phyloP scores from a whole-genome alignment of 1,284 basidiomycete species.

The Irpex sp. region DNA sequence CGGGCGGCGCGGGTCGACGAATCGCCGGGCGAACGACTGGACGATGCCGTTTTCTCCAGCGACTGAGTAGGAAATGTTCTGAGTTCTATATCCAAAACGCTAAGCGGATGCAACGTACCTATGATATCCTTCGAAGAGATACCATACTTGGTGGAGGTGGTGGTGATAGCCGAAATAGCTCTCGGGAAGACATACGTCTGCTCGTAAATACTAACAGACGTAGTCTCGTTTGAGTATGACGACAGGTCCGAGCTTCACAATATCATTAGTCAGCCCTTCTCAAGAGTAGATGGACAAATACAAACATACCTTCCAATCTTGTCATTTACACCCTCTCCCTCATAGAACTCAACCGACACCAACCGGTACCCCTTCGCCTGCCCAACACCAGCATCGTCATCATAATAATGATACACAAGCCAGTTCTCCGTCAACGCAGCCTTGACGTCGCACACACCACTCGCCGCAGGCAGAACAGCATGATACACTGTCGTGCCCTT shows the following conservation, averaged over 20 bases:
- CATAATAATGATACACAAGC: slow-evolving; percentile 86
- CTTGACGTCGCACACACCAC: slow-evolving; percentile 59
- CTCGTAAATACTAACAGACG: slow-evolving; percentile 56
- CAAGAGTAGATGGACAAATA: slow-evolving; percentile 6
- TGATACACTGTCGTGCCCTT: slow-evolving; percentile 79
- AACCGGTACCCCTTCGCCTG: slow-evolving; percentile 67
- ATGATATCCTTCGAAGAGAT: slow-evolving; percentile 87
- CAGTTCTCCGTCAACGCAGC: slow-evolving; percentile 86
- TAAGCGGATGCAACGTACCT: slow-evolving; percentile 40
- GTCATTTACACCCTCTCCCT: slow-evolving; percentile 61
- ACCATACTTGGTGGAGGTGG: slow-evolving; percentile 84
- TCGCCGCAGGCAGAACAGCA: slow-evolving; percentile 43
- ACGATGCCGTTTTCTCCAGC: slow-evolving; percentile 77
- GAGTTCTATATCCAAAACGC: background rate
- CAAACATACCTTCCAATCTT: slow-evolving; percentile 65
- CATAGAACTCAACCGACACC: slow-evolving; percentile 86
- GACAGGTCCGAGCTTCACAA: slow-evolving; percentile 65
- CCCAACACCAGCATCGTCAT: slow-evolving; percentile 48
- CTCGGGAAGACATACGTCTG: slow-evolving; percentile 73
- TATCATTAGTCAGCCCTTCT: slow-evolving; percentile 7
- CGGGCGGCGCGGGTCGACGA: slow-evolving; percentile 86
- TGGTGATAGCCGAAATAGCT: slow-evolving; percentile 64
- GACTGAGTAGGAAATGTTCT: slow-evolving; percentile 42
- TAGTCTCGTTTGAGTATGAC: slow-evolving; percentile 54
- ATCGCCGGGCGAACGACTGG: slow-evolving; percentile 67